Evolutionary conservation across 768 basidiomycete genomes (phyloP), one percentile per base, ranked within the genome.

Genomic region (Boletus tylopilopsis): DNA sequence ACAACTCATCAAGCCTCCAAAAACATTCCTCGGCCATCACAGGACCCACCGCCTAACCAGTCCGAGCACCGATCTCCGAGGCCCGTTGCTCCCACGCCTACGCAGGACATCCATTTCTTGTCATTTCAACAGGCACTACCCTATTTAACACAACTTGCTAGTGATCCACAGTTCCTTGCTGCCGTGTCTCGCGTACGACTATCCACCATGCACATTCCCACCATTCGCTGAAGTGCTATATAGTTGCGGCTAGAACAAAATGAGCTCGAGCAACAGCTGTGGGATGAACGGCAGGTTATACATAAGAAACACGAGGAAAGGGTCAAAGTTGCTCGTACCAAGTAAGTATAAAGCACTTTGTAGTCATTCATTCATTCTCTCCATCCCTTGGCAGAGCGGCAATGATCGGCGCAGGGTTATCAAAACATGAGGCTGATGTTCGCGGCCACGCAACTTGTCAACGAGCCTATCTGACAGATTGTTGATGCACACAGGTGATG

Each of bases 221-320:
- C 47, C 13, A 10, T 15, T 54, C 27, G 51, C 45, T 59, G 32
- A 52, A 40, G 22, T 19, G 22, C 33, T 44, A 45, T 43, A 18
- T 59, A 90, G 90, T 71, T 93, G 59, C 86, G 81, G 66, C 67
- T 77, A 45, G 85, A 87, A 42, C 90, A 93, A 68, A 73, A 81
- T 47, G 71, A 73, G 21, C 71, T 91, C 29, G 90, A 93, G 64
- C 75, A 70, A 52, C 76, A 75, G 50, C 66, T 91, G 30, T 90
- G 80, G 81, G 74, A 79, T 49, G 87, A 87, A 56, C 75, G 90
- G 46, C 70, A 72, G 27, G 72, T 71, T 6, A 80, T 93, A 49
- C 75, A 79, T 46, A 70, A 68, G 51, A 82, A 81, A 58, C 84
- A 89, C 52, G 80, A 87, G 54, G 81, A 84, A 37, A 90, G 82